phyloP scores from a whole-genome alignment of 139 green algal genomes.

The Chlorokybus atmophyticus region DNA sequence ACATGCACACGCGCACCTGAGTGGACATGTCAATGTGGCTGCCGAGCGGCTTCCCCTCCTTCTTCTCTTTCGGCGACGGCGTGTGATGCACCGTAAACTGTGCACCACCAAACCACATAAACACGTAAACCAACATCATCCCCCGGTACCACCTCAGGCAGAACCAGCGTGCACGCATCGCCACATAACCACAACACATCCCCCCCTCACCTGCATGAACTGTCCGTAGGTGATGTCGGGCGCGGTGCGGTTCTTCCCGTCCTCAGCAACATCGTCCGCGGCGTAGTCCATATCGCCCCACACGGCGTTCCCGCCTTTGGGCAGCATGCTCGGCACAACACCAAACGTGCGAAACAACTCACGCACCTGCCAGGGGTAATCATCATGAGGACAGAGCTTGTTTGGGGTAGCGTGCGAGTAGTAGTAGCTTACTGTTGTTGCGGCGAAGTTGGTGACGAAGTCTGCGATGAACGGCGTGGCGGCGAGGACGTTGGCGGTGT shows the following conservation, averaged over 20 bases:
- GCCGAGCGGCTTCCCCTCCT: too few species aligned
- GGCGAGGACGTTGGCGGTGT: background rate
- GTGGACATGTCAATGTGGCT: too few species aligned
- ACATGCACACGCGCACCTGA: too few species aligned
- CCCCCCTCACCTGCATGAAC: background rate
- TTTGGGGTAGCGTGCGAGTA: too few species aligned
- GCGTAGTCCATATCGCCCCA: slow-evolving; percentile 49
- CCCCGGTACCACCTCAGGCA: background rate
- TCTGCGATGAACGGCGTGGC: background rate
- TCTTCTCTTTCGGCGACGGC: too few species aligned
- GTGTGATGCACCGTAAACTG: too few species aligned
- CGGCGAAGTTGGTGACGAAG: background rate
- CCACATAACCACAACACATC: background rate
- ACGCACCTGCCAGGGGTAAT: background rate
- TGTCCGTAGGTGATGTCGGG: background rate
- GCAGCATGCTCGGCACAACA: slow-evolving; percentile 53
- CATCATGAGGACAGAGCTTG: too few species aligned
- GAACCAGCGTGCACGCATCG: background rate
- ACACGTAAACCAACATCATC: background rate
- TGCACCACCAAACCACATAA: too few species aligned
- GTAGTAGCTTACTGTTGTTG: too few species aligned
- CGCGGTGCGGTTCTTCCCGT: background rate
- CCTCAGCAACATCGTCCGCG: slow-evolving; percentile 10
- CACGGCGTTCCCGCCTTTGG: slow-evolving; percentile 47
- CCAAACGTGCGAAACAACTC: slow-evolving; percentile 56